Conservation (phyloP, 1,284 basidiomycete species). For the Ustilago xerochloae region DNA sequence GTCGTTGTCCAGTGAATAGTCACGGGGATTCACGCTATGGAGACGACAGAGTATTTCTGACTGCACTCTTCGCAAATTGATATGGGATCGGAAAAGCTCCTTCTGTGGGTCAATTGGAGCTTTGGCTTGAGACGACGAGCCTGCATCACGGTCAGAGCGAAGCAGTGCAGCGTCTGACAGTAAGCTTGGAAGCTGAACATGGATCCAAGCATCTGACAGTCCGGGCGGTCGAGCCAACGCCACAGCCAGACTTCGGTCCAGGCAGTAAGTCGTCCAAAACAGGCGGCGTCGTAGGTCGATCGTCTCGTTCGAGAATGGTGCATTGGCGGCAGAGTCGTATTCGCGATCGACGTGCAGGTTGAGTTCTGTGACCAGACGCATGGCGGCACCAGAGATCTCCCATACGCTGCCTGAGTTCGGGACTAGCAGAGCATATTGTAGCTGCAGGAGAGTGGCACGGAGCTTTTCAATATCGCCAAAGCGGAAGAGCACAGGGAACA, state of each 20-base stretch:
- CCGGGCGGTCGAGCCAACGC: constrained; percentile 42
- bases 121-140: not conserved
- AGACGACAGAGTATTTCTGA: constrained; percentile 48
- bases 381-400: constrained; percentile 44
- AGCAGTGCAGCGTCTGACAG: constrained; percentile 27
- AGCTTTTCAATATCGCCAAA: constrained; percentile 40
- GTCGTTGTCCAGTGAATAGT: constrained; percentile 47
- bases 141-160: constrained; percentile 8
- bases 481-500: constrained; percentile 21
- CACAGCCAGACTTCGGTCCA: constrained; percentile 41
- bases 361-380: constrained; percentile 45
- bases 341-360: constrained; percentile 47
- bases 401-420: constrained; percentile 45
- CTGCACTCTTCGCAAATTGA: constrained; percentile 41
- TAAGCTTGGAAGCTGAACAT: constrained; percentile 41
- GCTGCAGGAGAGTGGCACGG: constrained; percentile 33
- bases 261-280: constrained; percentile 51
- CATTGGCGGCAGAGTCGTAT: constrained; percentile 33
- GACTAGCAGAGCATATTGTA: constrained; percentile 40
- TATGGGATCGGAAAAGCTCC: constrained; percentile 38
- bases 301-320: constrained; percentile 15
- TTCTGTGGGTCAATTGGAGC: constrained; percentile 20
- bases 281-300: constrained; percentile 40
- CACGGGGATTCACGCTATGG: constrained; percentile 49
- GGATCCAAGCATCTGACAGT: constrained; percentile 49